Conservation (phyloP, 257 asterid genomes). For the Gynochthodes officinalis region DNA sequence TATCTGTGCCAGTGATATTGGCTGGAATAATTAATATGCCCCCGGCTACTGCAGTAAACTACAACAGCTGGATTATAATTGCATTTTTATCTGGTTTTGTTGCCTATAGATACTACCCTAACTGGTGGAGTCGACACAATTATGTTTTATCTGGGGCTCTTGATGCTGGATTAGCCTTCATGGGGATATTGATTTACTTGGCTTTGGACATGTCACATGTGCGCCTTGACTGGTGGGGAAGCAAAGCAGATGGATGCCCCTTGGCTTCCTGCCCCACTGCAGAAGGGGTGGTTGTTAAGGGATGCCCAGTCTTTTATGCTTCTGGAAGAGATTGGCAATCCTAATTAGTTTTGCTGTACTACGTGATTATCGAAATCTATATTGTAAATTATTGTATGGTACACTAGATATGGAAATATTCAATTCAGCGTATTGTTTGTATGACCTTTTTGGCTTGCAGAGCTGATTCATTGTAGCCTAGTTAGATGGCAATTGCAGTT, state of each 20-base stretch:
- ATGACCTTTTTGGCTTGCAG: background rate
- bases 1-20: slow-evolving; percentile 61
- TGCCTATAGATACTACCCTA: slow-evolving; percentile 55
- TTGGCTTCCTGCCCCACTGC: slow-evolving; percentile 91
- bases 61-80: slow-evolving; percentile 79
- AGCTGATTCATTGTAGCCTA: background rate
- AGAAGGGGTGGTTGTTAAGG: slow-evolving; percentile 61
- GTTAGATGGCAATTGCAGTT: background rate
- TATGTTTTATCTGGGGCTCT: slow-evolving; percentile 81
- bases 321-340: background rate
- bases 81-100: slow-evolving; percentile 72
- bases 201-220: slow-evolving; percentile 60
- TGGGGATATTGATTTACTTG: slow-evolving; percentile 75
- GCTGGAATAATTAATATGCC: slow-evolving; percentile 77
- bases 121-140: slow-evolving; percentile 84
- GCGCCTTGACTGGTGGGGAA: slow-evolving; percentile 90
- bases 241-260: slow-evolving; percentile 66
- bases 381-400: slow-evolving; percentile 2
- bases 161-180: slow-evolving; percentile 93
- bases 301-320: slow-evolving; percentile 60
- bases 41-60: slow-evolving; percentile 83
- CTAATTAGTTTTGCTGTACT: background rate
- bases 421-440: background rate
- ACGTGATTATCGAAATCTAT: background rate
- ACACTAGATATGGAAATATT: background rate